phyloP scores from a whole-genome alignment of 2,329 filamentous ascomycete genomes.

The Xylaria arbuscula region DNA sequence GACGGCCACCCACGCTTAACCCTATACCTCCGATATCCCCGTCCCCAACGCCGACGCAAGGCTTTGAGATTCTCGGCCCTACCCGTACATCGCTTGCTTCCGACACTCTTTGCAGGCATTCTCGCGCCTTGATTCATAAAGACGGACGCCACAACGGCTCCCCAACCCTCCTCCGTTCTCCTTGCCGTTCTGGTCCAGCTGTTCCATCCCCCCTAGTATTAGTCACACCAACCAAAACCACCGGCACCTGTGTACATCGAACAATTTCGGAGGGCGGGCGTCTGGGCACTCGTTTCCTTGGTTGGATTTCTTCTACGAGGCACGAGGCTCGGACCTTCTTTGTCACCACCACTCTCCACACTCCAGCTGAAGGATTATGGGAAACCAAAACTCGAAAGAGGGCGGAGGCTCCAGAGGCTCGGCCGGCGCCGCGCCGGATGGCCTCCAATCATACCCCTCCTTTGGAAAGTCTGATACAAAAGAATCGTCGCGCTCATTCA shows the following conservation, averaged over 20 bases:
- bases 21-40: conserved; percentile 46
- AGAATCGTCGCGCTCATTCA: conserved; percentile 88
- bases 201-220: conserved; percentile 65
- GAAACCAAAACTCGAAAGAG: conserved; percentile 78
- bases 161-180: conserved; percentile 57
- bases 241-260: conserved; percentile 21
- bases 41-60: conserved; percentile 37
- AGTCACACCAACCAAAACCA: conserved; percentile 34
- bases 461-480: conserved; percentile 94
- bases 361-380: conserved; percentile 63
- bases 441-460: conserved; percentile 87
- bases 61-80: conserved; percentile 13
- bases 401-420: conserved; percentile 64
- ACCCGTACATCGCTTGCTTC: conserved; percentile 30
- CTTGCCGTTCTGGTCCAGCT: conserved; percentile 63
- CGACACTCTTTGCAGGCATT: conserved; percentile 32
- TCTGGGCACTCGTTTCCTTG: conserved; percentile 42
- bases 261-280: conserved; percentile 42
- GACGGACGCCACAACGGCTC: conserved; percentile 63
- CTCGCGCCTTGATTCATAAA: conserved; percentile 54
- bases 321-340: conserved; percentile 33
- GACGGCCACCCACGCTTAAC: conserved; percentile 34
- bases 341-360: conserved; percentile 9
- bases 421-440: conserved; percentile 49
- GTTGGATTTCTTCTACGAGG: conserved; percentile 36